Base-by-base conservation (phyloP, 2,329 filamentous ascomycete species). In the Pyricularia pennisetigena region DNA sequence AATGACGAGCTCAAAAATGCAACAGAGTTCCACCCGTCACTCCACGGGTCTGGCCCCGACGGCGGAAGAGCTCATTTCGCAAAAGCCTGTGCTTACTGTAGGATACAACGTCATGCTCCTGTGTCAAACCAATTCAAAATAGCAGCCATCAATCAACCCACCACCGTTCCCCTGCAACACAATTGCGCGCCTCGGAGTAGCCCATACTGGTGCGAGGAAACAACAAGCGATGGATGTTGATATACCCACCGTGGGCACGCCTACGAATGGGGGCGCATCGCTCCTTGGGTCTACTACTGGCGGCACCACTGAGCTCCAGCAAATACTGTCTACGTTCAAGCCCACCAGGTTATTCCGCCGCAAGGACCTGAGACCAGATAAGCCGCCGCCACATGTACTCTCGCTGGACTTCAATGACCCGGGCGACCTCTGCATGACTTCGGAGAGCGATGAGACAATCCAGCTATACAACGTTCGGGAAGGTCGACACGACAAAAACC, bases 331-430 rank as follows among this genome's bases (percentile, higher is more conserved):
- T 54, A 88, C 85, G 68, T 97, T 92, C 76, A 85, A 92, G 66
- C 92, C 94, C 8, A 90, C 90, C 64, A 93, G 93, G 84, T 84
- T 89, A 23, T 89, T 91, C 72, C 82, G 82, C 64, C 83, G 86
- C 69, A 82, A 87, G 61, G 84, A 86, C 70, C 72, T 82, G 59
- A 86, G 85, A 72, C 49, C 65, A 14, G 83, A 85, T 69, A 80
- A 81, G 69, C 78, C 82, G 10, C 81, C 83, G 66, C 87, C 89
- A 4, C 84, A 88, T 71, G 88, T 97, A 69, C 90, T 95, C 9
- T 98, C 94, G 1, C 87, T 99, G 73, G 94, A 99, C 81, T 99
- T 97, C 76, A 94, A 98, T 78, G 94, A 98, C 80, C 90, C 92
- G 62, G 95, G 95, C 77, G 93, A 97, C 78, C 91, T 94, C 66